These are phyloP conservation scores for Phellinidium pouzarii DNA, from an alignment of 1,284 basidiomycete genomes.

Conservation along the genomic window DNA sequence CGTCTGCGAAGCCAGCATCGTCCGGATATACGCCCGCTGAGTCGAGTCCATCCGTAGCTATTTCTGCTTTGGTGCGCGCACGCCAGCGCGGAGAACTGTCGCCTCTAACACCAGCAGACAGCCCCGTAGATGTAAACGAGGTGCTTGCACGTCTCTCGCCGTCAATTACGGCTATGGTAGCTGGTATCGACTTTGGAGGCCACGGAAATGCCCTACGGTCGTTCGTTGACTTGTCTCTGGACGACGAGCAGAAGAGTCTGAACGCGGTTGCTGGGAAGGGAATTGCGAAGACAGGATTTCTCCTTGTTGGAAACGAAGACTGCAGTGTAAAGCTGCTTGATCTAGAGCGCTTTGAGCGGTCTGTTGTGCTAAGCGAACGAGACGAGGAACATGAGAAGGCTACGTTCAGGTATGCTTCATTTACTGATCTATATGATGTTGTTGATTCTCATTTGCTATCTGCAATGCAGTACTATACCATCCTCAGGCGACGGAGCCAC, in stretches of 20 bases:
- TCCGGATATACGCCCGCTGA: conserved; percentile 30
- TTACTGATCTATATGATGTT: neutral
- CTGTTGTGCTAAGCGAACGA: conserved; percentile 64
- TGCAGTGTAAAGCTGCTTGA: conserved; percentile 81
- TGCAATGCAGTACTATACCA: neutral
- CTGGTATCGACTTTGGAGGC: conserved; percentile 69
- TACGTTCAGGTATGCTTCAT: conserved; percentile 50
- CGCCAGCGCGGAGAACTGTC: conserved; percentile 30
- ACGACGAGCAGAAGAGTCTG: conserved; percentile 20
- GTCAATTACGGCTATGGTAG: conserved; percentile 58
- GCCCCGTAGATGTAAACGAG: conserved; percentile 27
- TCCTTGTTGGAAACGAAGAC: conserved; percentile 77
- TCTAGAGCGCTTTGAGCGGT: conserved; percentile 61
- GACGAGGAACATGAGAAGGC: conserved; percentile 66
- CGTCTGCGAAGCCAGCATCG: conserved; percentile 43
- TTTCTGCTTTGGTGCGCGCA: conserved; percentile 42
- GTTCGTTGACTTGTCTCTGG: conserved; percentile 42
- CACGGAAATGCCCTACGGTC: conserved; percentile 48
- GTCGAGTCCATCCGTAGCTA: conserved; percentile 58
- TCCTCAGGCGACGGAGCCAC: neutral
- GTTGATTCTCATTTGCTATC: neutral
- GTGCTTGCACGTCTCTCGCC: conserved; percentile 41
- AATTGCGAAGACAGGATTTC: conserved; percentile 44
- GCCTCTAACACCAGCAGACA: conserved; percentile 10
- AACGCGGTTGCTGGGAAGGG: conserved; percentile 30